Conservation (phyloP, 2,329 filamentous ascomycete genomes). For the Chrysosporium keratinophilum region DNA sequence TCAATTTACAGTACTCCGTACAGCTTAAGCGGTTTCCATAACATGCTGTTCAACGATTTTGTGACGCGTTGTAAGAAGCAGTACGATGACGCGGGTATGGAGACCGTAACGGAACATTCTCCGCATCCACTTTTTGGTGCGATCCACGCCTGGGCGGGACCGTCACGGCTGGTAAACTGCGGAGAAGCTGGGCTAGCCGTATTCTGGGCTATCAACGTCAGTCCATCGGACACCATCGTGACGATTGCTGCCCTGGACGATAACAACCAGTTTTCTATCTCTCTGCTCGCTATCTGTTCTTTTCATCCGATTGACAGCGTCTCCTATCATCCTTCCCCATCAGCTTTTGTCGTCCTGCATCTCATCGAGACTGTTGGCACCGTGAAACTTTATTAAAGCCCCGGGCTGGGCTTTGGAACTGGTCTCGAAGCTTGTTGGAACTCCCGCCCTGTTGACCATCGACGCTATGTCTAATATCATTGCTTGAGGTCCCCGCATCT, state of each 20-base stretch:
- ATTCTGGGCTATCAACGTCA: neutral
- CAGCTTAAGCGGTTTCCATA: no score
- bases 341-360: no score
- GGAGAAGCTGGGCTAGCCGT: constrained; percentile 5
- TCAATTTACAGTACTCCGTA: no score
- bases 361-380: no score
- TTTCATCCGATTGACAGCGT: neutral
- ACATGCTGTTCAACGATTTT: neutral
- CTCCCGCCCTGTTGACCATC: neutral
- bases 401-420: no score
- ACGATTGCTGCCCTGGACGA: neutral
- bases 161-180: constrained; percentile 11
- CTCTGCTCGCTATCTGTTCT: neutral
- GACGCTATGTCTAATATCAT: neutral
- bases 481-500: constrained; percentile 1
- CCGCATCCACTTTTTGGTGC: neutral
- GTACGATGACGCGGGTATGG: constrained; percentile 5
- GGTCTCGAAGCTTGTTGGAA: neutral
- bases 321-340: no score
- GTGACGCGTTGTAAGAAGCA: neutral
- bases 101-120: constrained; percentile 5
- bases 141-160: neutral
- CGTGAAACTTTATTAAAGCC: no score
- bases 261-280: neutral
- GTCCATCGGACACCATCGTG: neutral